Conservation (phyloP, 2,329 filamentous ascomycete species). For the Ascochyta clinopodiicola region DNA sequence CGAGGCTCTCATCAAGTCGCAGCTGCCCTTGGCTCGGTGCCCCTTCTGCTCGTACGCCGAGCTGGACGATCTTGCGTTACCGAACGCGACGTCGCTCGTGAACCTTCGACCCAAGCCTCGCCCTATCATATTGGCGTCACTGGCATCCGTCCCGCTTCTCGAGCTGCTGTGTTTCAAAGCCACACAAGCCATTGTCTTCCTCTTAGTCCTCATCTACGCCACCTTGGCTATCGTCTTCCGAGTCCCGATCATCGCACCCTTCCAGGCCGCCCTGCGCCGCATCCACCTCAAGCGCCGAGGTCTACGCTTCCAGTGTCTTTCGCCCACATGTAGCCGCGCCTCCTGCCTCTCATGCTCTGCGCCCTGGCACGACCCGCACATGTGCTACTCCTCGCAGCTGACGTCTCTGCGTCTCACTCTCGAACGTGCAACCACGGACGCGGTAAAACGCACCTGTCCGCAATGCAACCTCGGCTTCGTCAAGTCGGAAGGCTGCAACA, state of each 20-base stretch:
- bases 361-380: conserved; percentile 85
- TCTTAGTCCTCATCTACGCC: conserved; percentile 54
- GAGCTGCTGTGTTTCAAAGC: conserved; percentile 39
- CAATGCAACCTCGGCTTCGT: conserved; percentile 91
- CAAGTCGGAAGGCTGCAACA: conserved; percentile 94
- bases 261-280: conserved; percentile 68
- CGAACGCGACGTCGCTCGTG: conserved; percentile 33
- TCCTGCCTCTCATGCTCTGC: conserved; percentile 86
- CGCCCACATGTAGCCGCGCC: conserved; percentile 68
- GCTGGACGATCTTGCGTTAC: conserved; percentile 64
- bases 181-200: conserved; percentile 63
- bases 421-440: conserved; percentile 90
- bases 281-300: conserved; percentile 74
- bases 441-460: conserved; percentile 93
- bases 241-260: conserved; percentile 46
- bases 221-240: conserved; percentile 29
- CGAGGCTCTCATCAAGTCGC: conserved; percentile 75
- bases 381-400: conserved; percentile 81
- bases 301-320: conserved; percentile 78
- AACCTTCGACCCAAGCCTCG: conserved; percentile 38
- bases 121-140: conserved; percentile 36
- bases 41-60: conserved; percentile 94
- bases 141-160: conserved; percentile 39
- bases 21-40: conserved; percentile 79
- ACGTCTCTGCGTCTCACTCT: conserved; percentile 83